Evolutionary conservation across 768 basidiomycete species (phyloP), one percentile per base, ranked within the genome.

Genomic region (Thelephora ganbajun): DNA sequence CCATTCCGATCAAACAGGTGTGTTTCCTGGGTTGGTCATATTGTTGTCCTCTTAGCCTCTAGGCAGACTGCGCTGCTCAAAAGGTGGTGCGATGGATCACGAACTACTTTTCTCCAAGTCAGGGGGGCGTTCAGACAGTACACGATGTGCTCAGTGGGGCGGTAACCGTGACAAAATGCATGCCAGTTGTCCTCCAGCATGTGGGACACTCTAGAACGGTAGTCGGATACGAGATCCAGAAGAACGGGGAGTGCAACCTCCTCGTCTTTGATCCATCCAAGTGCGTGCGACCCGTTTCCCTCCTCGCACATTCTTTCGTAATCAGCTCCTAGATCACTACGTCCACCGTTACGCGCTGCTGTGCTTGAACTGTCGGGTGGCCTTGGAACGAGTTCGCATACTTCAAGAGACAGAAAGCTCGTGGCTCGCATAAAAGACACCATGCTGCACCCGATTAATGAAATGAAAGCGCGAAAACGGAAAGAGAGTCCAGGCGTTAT

Each of bases 181-280:
- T 89, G 75, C 91, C 91, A 7, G 57, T 96, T 26, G 80, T 94
- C 37, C 66, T 94, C 44, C 82, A 94, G 66, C 79, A 87, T 56
- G 60, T 71, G 6, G 88, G 89, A 0, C 91, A 96, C 64, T 96
- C 91, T n/a, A 65, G 84, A 20, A 82, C 83, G 3, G 77, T 96
- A 11, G 71, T 96, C 2, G 91, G 91, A 1, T 92, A 83, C 54
- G 88, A 93, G 61, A 62, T 80, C 35, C 69, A 67, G 46, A 74
- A 71, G 54, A 66, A 67, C 13, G 80, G 78, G 6, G 61, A 66
- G 11, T 67, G 75, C 35, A 80, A 76, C 52, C 69, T 96, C 7
- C 67, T 94, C 12, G 66, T 74, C 6, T 88, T 91, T 52, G 88
- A 96, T 66, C 87, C 91, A 14, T 76, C 77, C 13, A 69, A 58